Percentiles rank a stretch among this genome's conserved stretches.
phyloP scores from a whole-genome alignment of 108 stramenopile species.

The Epithemia pelagica region DNA sequence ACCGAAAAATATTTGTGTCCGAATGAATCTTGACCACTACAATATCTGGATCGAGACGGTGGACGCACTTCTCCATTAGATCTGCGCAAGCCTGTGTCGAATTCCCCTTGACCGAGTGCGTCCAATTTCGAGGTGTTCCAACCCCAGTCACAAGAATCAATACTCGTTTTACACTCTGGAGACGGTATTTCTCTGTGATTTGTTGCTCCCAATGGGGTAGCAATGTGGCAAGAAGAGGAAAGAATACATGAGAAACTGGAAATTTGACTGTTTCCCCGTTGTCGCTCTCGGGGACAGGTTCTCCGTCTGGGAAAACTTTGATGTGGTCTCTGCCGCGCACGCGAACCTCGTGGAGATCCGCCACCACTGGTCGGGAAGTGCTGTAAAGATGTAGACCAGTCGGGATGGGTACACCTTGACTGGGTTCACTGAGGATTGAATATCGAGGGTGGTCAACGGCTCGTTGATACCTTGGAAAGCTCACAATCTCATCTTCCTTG shows the following conservation, averaged over 20 bases:
- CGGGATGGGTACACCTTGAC: neutral
- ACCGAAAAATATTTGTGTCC: conserved; percentile 87
- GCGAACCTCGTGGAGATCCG: conserved; percentile 48
- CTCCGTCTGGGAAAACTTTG: neutral
- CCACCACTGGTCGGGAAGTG: neutral
- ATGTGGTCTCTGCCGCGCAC: conserved; percentile 53
- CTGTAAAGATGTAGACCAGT: neutral
- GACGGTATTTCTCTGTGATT: conserved; percentile 36
- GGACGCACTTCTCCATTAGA: conserved; percentile 77
- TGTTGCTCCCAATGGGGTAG: conserved; percentile 72
- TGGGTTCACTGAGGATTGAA: conserved; percentile 21
- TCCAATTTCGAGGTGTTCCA: conserved; percentile 86
- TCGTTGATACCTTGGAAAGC: conserved; percentile 68
- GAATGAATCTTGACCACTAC: conserved; percentile 80
- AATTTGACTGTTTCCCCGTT: neutral
- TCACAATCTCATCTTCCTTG: conserved; percentile 20
- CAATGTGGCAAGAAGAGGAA: conserved; percentile 82
- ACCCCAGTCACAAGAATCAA: conserved; percentile 85
- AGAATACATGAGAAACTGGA: conserved; percentile 46
- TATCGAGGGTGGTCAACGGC: conserved; percentile 43
- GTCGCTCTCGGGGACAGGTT: neutral
- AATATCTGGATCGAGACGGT: conserved; percentile 57
- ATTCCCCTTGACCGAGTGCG: conserved; percentile 72
- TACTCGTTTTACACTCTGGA: conserved; percentile 60
- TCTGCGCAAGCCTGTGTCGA: conserved; percentile 78